Conservation (phyloP, 2,329 filamentous ascomycete genomes). For the Trichoderma gracile region DNA sequence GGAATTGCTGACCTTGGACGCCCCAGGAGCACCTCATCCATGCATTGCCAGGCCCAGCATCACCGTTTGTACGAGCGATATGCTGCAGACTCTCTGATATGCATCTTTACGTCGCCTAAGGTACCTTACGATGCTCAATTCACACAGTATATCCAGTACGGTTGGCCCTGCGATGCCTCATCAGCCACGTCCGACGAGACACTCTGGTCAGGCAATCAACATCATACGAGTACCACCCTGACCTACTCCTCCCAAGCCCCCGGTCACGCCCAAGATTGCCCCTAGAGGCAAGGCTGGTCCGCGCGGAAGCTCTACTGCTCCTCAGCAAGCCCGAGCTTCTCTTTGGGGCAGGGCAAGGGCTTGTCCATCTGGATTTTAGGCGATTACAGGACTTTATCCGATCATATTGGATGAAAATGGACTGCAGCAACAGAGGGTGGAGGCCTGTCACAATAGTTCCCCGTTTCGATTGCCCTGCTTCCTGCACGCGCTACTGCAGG, state of each 20-base stretch:
- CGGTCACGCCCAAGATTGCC: background rate
- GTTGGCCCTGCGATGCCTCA: background rate
- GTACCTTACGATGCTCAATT: too few species aligned
- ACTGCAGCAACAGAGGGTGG: background rate
- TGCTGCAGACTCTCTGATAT: background rate
- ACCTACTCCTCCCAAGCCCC: background rate
- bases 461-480: background rate
- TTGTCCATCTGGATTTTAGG: constrained; percentile 12
- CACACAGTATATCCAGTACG: too few species aligned
- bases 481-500: too few species aligned
- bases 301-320: background rate
- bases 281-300: background rate
- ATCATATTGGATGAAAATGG: background rate
- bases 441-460: constrained; percentile 8
- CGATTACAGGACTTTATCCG: constrained; percentile 17
- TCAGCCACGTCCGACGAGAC: background rate
- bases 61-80: background rate
- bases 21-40: constrained; percentile 14
- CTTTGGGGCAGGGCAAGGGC: constrained; percentile 4
- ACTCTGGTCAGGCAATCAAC: constrained; percentile 16
- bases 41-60: constrained; percentile 1
- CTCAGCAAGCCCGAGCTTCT: background rate
- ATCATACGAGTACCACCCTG: constrained; percentile 24
- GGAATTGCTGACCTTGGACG: background rate
- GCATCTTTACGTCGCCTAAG: too few species aligned